phyloP scores from a whole-genome alignment of 805 yeast species.

The Saccharomycopsis sp. region DNA sequence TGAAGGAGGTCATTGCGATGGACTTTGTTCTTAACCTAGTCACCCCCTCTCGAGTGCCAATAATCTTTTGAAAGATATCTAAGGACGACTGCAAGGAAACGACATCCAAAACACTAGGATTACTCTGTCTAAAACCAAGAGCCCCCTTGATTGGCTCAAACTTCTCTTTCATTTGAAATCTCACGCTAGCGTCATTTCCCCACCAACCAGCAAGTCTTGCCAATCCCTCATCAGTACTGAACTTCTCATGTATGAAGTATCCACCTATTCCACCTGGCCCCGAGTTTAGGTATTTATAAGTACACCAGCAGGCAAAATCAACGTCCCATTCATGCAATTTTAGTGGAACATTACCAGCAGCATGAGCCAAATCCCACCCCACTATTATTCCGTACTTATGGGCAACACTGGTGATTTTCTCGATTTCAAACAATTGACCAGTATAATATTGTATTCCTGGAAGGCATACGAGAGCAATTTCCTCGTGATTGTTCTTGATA shows the following conservation, averaged over 20 bases:
- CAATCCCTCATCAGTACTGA: slow-evolving; percentile 25
- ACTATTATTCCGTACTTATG: slow-evolving; percentile 48
- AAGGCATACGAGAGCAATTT: slow-evolving; percentile 66
- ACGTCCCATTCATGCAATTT: slow-evolving; percentile 80
- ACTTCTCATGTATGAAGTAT: slow-evolving; percentile 61
- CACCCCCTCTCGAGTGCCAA: slow-evolving; percentile 44
- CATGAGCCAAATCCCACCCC: slow-evolving; percentile 97
- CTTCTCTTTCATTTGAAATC: slow-evolving; percentile 74
- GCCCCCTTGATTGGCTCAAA: slow-evolving; percentile 85
- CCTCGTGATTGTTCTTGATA: slow-evolving; percentile 50
- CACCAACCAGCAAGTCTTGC: slow-evolving; percentile 96
- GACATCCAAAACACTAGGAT: slow-evolving; percentile 82
- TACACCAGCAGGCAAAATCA: slow-evolving; percentile 93
- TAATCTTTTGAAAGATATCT: slow-evolving; percentile 48
- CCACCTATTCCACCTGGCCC: slow-evolving; percentile 97
- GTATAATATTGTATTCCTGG: slow-evolving; percentile 91
- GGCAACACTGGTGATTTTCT: slow-evolving; percentile 57
- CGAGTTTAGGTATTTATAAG: slow-evolving; percentile 82
- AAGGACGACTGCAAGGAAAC: slow-evolving; percentile 66
- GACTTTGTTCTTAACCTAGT: slow-evolving; percentile 49
- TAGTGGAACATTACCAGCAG: slow-evolving; percentile 79
- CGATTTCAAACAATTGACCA: slow-evolving; percentile 80
- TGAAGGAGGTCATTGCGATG: slow-evolving; percentile 46
- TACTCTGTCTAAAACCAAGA: slow-evolving; percentile 80
- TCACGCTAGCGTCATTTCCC: slow-evolving; percentile 68